phyloP scores from a whole-genome alignment of 179 eudicot species.

The Nepenthes alata region DNA sequence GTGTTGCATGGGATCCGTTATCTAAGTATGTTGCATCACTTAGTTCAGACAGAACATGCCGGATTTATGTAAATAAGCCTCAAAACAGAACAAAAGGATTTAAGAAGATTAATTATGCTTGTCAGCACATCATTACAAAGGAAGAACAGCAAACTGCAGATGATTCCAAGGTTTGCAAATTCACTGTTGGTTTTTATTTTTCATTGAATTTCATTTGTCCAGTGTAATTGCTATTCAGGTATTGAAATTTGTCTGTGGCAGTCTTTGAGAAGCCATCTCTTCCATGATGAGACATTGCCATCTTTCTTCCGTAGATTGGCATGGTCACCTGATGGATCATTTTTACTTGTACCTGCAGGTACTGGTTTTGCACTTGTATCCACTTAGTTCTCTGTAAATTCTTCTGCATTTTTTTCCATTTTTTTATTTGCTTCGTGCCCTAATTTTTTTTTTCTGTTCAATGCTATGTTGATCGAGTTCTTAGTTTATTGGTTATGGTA shows the following conservation, averaged over 20 bases:
- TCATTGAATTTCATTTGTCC: background rate
- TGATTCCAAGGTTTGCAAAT: constrained; percentile 56
- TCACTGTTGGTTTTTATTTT: background rate
- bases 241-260: constrained; percentile 18
- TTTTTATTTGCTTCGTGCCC: background rate
- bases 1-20: constrained; percentile 98
- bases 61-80: constrained; percentile 72
- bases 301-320: constrained; percentile 94
- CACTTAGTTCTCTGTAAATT: background rate
- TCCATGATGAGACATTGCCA: constrained; percentile 91
- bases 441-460: too few species aligned
- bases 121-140: constrained; percentile 74
- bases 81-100: constrained; percentile 55
- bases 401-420: too few species aligned
- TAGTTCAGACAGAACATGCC: constrained; percentile 90
- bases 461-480: too few species aligned
- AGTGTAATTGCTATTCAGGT: background rate
- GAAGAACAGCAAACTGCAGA: constrained; percentile 48
- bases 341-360: constrained; percentile 94
- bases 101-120: constrained; percentile 59
- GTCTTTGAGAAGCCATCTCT: constrained; percentile 67
- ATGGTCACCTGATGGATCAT: constrained; percentile 98
- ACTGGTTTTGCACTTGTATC: constrained; percentile 9
- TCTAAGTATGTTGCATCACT: constrained; percentile 71
- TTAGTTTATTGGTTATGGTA: too few species aligned